A percentile compares a stretch with the other conserved stretches of the same genome.
phyloP scores from a whole-genome alignment of 1,284 basidiomycete genomes.

The Phlebopus sp. region DNA sequence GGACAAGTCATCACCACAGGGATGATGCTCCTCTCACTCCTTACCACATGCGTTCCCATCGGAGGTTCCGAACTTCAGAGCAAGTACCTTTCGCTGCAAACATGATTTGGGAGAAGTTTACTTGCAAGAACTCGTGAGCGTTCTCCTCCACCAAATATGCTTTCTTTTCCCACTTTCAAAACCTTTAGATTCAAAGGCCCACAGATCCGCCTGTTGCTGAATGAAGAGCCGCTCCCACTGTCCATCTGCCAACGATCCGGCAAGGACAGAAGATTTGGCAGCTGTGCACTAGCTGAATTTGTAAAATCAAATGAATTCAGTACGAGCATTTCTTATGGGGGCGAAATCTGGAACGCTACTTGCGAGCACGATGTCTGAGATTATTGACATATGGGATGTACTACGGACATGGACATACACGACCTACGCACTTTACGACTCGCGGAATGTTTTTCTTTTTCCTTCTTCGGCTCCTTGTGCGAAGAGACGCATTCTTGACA shows the following conservation, averaged over 20 bases:
- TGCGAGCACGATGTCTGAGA: constrained; percentile 27
- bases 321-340: constrained; percentile 31
- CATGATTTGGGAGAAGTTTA: constrained; percentile 47
- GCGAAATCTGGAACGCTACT: constrained; percentile 37
- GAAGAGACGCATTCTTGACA: too few relatives aligned
- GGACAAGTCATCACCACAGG: constrained; percentile 17
- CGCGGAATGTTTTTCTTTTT: too few relatives aligned
- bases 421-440: background rate
- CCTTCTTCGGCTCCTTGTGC: too few relatives aligned
- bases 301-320: constrained; percentile 30
- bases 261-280: constrained; percentile 33
- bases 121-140: constrained; percentile 35
- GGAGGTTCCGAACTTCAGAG: constrained; percentile 41
- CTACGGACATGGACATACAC: background rate
- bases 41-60: constrained; percentile 25
- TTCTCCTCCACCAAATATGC: background rate
- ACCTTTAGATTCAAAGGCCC: constrained; percentile 30
- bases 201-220: constrained; percentile 45
- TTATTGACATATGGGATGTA: background rate
- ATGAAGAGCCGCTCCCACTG: constrained; percentile 42
- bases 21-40: constrained; percentile 34
- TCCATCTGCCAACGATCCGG: constrained; percentile 28
- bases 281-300: constrained; percentile 41
- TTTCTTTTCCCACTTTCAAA: constrained; percentile 4
- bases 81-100: constrained; percentile 46